These are phyloP conservation scores for Phytophthora kernoviae DNA, from an alignment of 352 stramenopile genomes.

Conservation along the genomic window DNA sequence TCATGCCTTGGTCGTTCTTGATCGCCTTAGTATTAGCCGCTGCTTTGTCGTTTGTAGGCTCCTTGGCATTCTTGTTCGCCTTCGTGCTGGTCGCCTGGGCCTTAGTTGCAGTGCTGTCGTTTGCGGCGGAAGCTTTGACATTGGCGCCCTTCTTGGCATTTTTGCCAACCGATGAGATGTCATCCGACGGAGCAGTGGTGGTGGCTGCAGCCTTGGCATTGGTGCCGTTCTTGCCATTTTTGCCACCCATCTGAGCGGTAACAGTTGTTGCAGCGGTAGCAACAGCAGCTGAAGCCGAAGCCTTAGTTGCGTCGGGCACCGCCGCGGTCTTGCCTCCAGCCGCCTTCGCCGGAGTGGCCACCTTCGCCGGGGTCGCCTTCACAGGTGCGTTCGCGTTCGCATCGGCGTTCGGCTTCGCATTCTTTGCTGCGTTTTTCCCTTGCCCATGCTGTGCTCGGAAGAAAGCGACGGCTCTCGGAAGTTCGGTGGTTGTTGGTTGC, in stretches of 20 bases:
- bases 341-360: background rate
- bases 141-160: slow-evolving; percentile 3
- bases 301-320: background rate
- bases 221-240: background rate
- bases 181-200: background rate
- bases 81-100: slow-evolving; percentile 4
- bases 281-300: background rate
- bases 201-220: background rate
- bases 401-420: slow-evolving; percentile 6
- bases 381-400: background rate
- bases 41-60: background rate
- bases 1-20: background rate
- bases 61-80: background rate
- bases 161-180: slow-evolving; percentile 5
- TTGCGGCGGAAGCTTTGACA: background rate
- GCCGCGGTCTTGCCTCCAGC: background rate
- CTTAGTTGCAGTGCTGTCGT: background rate
- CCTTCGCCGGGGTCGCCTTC: background rate
- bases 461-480: slow-evolving; percentile 1
- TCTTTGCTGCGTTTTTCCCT: slow-evolving; percentile 10
- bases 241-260: no score
- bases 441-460: slow-evolving; percentile 6
- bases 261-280: background rate
- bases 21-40: slow-evolving; percentile 1
- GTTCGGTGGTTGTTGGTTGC: slow-evolving; percentile 4